Evolutionary conservation across 495 filamentous ascomycete genomes (phyloP), one percentile per base, ranked within the genome.

Genomic region (Aspergillus campestris): DNA sequence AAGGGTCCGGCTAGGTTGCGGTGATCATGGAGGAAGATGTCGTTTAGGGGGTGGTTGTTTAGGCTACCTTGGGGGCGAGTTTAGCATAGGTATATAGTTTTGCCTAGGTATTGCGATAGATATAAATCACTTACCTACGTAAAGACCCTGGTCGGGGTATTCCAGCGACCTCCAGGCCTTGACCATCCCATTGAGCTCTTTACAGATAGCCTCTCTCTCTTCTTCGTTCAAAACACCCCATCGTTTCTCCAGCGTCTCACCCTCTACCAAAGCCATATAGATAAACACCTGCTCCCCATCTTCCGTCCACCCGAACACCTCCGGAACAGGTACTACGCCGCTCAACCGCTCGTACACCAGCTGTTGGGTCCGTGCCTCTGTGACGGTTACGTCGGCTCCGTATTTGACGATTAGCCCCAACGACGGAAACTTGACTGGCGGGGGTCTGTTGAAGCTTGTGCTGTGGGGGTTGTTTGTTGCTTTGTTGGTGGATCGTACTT

Each of bases 351-450:
- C 52, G 48, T 57, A 50, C 47, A 72, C 51, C 42, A 58, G 56
- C 46, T 50, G 59, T 42, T 74, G 66, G 48, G 63, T 67, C 48
- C 67, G 56, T 14, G 61, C 70, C 51, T 74, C 71, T 27, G 58
- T 58, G 44, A 68, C 49, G 12, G 54, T 67, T 14, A 69, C 45
- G 31, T 56, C 38, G 24, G 62, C 55, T 46, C 69, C 67, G 42
- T 61, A 74, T 48, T 74, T 74, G 46, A 74, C 66, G 41, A 71
- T 27, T 13, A 74, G 61, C 11, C 60, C 61, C 39, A 73, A 55
- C 28, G 62, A 56, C 48, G 66, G 56, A 47, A 72, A 58, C 52
- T 41, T 60, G 41, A 67, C 64, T 43, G 64, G 66, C 28, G 51
- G 30, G 12, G 53, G 51, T 24, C 53, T 44, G 28, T 50, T 38